Base-by-base conservation (phyloP, 306 rosid species). In the Abrus pulchellus region DNA sequence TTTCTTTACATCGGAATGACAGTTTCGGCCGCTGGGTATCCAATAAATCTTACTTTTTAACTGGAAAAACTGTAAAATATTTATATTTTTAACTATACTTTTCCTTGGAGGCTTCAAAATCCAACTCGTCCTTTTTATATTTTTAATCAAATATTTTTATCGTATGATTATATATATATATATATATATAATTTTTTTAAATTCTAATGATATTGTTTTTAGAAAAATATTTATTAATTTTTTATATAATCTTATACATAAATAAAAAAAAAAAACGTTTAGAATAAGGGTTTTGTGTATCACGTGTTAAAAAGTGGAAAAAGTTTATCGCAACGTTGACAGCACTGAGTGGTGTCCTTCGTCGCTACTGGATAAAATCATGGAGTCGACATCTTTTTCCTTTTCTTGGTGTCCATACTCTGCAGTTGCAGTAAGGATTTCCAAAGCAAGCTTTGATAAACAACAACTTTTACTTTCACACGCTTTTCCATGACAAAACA, bases 291-390 rank as follows among this genome's bases (percentile, higher is more conserved):
- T 20, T 20, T 61, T 5, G 13, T 0, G 76, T 1, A 33, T 7
- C 41, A 29, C 56, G 57, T 45, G 20, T 40, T 3, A 3, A 73
- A 55, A 29, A 5, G n/a, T 7, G 4, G 43, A 56, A 74, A 45
- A 30, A 44, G 69, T 54, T 54, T 2, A 72, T 10, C 0, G 7
- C 30, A 53, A 52, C 4, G 56, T 57, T 12, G 68, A 7, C 43
- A 36, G 36, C 9, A 29, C 57, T 74, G 55, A 56, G n/a, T 56
- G n/a, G 41, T 57, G 55, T 43, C 68, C 29, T 10, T 72, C 11
- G 32, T 14, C 50, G 10, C 50, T 36, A 2, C 9, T 12, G 44
- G 75, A 12, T 69, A 49, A 12, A 36, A 73, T 73, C 41, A 55
- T 55, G 67, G 76, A 20, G 32, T 13, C 9, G 10, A 2, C 68